A percentile compares a stretch with the other conserved stretches of the same genome.
phyloP scores from a whole-genome alignment of 345 rosid genomes.

The Alliaria petiolata region DNA sequence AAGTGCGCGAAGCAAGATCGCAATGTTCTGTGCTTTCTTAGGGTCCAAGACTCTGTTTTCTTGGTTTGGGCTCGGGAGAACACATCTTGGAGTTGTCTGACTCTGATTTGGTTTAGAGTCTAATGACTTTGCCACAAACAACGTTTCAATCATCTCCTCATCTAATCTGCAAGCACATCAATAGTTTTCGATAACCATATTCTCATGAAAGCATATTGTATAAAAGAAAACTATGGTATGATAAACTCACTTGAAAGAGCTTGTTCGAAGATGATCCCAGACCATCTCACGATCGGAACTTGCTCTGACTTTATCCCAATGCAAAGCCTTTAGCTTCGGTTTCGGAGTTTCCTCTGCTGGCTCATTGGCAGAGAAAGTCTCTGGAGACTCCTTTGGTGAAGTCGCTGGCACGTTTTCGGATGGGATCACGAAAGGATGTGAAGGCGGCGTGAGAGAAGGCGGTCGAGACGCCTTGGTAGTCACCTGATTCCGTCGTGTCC shows the following conservation, averaged over 20 bases:
- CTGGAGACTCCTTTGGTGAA: slow-evolving; percentile 2
- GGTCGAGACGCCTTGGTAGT: slow-evolving; percentile 43
- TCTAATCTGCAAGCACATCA: slow-evolving; percentile 68
- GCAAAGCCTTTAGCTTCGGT: slow-evolving; percentile 79
- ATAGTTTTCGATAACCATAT: not conserved
- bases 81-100: slow-evolving; percentile 53
- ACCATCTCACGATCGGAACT: slow-evolving; percentile 98
- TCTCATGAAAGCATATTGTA: not conserved
- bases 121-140: slow-evolving; percentile 75
- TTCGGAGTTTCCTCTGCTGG: slow-evolving; percentile 47
- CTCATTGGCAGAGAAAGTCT: not conserved
- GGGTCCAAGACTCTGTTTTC: slow-evolving; percentile 93
- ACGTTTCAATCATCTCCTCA: slow-evolving; percentile 95
- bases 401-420: slow-evolving; percentile 6
- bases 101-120: slow-evolving; percentile 48
- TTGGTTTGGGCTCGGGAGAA: slow-evolving; percentile 51
- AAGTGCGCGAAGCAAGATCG: slow-evolving; percentile 80
- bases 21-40: slow-evolving; percentile 94
- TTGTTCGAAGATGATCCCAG: slow-evolving; percentile 90
- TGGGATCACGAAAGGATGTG: slow-evolving; percentile 68
- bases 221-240: not conserved
- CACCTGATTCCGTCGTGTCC: slow-evolving; percentile 35
- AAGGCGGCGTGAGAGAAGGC: slow-evolving; percentile 58
- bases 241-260: slow-evolving; percentile 72
- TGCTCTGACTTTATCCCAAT: slow-evolving; percentile 97